These are phyloP conservation scores for Plasmodium coatneyi DNA, from an alignment of 169 alveolate genomes.

Conservation along the genomic window DNA sequence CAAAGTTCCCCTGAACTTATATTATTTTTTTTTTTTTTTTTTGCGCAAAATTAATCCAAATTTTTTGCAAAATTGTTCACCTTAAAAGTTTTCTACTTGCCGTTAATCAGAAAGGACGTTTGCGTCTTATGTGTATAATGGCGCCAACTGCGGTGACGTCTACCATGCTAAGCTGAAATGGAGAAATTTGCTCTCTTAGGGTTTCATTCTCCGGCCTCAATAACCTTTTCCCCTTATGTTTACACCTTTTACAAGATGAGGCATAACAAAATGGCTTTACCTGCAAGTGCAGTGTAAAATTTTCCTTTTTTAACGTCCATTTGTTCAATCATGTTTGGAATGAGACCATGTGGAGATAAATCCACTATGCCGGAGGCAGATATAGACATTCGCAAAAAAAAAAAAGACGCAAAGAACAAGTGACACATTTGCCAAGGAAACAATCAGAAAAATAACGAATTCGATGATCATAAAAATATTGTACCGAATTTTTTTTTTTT, in stretches of 20 bases:
- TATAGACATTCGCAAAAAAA: neutral
- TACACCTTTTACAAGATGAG: slow-evolving; percentile 1
- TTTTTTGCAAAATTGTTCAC: neutral
- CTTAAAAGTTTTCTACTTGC: neutral
- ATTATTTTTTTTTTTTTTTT: neutral
- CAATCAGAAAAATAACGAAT: neutral
- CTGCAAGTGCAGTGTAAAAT: neutral
- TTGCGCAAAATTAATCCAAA: neutral
- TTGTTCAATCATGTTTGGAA: neutral
- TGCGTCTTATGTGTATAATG: neutral
- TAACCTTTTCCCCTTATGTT: neutral
- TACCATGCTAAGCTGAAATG: neutral
- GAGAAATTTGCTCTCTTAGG: neutral
- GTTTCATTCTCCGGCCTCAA: neutral
- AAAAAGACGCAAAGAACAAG: neutral
- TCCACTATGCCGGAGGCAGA: neutral
- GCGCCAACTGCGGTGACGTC: neutral
- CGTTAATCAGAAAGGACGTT: neutral
- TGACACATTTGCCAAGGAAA: neutral
- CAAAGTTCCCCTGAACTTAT: neutral
- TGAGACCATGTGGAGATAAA: neutral
- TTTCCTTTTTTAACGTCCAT: neutral
- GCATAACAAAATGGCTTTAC: neutral
- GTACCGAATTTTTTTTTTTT: neutral
- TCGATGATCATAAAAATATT: neutral